Base-by-base conservation (phyloP, 1,284 basidiomycete genomes). In the Leucoagaricus sp. region DNA sequence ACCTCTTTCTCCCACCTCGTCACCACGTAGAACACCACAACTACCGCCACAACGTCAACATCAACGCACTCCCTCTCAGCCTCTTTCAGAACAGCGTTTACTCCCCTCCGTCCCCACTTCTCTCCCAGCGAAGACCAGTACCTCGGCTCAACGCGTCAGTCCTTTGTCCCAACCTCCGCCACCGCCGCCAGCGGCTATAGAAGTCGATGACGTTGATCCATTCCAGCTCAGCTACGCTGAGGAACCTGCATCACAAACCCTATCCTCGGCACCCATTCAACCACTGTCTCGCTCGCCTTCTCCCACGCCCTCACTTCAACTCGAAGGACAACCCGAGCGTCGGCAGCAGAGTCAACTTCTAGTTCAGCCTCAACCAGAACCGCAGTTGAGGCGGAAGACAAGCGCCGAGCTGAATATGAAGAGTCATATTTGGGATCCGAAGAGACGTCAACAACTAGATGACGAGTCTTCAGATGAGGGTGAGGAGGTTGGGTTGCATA, bases 391-490 rank as follows among this genome's bases (percentile, higher is more conserved):
- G 57, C 67, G 69, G 72, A 61, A 69, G 66, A 69, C 65, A 31
- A 73, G 72, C 59, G 69, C 75, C 61, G 72, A 71, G 66, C 56
- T 73, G 63, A 73, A 70, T 67, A 76, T 63, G 79, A 80, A 67
- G 68, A 76, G 63, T 65, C 65, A 67, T 45, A 60, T 70, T 63
- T 62, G 63, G 62, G 63, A 69, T 63, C 57, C 54, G 59, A 63
- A 65, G 41, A 61, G 62, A 60, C 50, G 49, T 25, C 46, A 58
- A 28, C 57, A 57, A 44, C 59, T 55, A 13, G 53, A 55, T 42
- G 57, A 59, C 46, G 55, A 57, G 15, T 58, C 53, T 21, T 60
- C 58, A 33, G 57, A 56, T 49, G 61, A 50, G 53, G 53, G 42
- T 31, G 50, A 47, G 25, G 53, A 38, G n/a, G 53, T 55, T n/a